Evolutionary conservation across 305 asterid species (phyloP).

Genomic region (Rubia peregrina): DNA sequence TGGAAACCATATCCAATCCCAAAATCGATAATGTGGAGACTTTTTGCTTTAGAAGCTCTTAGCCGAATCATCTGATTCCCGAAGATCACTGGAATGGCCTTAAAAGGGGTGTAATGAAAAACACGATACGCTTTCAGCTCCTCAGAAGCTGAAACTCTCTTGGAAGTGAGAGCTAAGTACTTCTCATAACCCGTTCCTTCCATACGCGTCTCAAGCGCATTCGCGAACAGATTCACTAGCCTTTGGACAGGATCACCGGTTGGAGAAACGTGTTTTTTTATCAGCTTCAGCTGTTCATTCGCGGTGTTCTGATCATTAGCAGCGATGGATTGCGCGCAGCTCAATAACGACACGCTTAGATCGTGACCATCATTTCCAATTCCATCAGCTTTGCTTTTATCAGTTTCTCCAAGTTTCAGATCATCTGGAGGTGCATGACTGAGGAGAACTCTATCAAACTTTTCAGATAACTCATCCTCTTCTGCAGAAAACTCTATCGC

Average conservation of each 20-base stretch:
- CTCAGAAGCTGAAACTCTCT: constrained; percentile 17
- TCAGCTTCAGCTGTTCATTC: constrained; percentile 51
- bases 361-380: constrained; percentile 44
- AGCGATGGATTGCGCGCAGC: constrained; percentile 77
- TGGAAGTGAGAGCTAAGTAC: constrained; percentile 11
- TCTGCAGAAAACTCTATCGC: constrained; percentile 38
- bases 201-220: constrained; percentile 46
- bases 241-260: constrained; percentile 71
- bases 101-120: constrained; percentile 21
- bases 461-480: constrained; percentile 65
- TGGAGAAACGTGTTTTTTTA: constrained; percentile 52
- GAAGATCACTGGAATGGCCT: constrained; percentile 10
- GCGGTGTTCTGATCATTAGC: constrained; percentile 58
- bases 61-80: constrained; percentile 24
- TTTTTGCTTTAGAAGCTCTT: constrained; percentile 10
- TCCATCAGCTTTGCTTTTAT: constrained; percentile 21
- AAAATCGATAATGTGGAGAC: constrained; percentile 29
- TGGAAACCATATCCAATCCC: constrained; percentile 27
- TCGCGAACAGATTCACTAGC: constrained; percentile 53
- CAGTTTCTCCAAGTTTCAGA: constrained; percentile 18
- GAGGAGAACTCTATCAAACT: constrained; percentile 39
- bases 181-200: constrained; percentile 21
- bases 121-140: constrained; percentile 23
- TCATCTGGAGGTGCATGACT: constrained; percentile 32
- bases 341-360: constrained; percentile 49